Base-by-base conservation (phyloP, 163 green algal species). In the Scenedesmus sp. region DNA sequence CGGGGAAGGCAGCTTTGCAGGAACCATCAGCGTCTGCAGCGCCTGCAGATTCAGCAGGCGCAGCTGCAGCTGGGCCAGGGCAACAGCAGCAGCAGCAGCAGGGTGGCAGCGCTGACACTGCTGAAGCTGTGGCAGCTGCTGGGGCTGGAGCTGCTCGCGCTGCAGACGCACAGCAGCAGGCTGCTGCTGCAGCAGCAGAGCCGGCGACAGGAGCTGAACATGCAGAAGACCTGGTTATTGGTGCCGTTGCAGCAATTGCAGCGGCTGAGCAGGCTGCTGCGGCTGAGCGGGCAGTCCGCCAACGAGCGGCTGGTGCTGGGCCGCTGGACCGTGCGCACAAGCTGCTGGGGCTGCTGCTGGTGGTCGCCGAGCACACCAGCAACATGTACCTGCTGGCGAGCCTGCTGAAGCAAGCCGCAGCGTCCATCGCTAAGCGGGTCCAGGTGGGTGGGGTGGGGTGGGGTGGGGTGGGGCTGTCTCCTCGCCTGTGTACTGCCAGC, bases 1-100 rank as follows among this genome's bases (percentile, higher is more conserved):
- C 56, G 7, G 22, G 2, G 20, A 61, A 61, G 12, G 51, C 22
- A 24, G 51, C 51, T 61, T 20, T 3, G 56, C 56, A 70, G 56
- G 56, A 70, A n/a, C 0, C 81, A 86, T 16, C 81, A 86, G 44
- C 81, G 73, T 46, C 81, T n/a, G 44, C 81, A 72, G 33, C 44
- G 30, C 37, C 46, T 16, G 44, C n/a, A 70, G 40, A 35, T 10
- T 26, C 43, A 73, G 81, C 44, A 46, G 16, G 20, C 33, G 44
- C 30, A 73, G 12, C 46, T 37, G 30, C 26, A 76, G 65, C 2
- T 18, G 30, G 9, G 49, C 49, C 0, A 13, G 49, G 42, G 33
- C 81, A 86, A 30, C 26, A 73, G 81, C 81, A 86, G 10, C 81
- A 72, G n/a, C 81, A 72, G 80, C 43, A 68, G 80, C 80, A 85